Percentiles rank a stretch among this genome's conserved stretches.
These are phyloP conservation scores for Trichophyton simii DNA, from an alignment of 2,329 filamentous ascomycete genomes.

Conservation along the genomic window DNA sequence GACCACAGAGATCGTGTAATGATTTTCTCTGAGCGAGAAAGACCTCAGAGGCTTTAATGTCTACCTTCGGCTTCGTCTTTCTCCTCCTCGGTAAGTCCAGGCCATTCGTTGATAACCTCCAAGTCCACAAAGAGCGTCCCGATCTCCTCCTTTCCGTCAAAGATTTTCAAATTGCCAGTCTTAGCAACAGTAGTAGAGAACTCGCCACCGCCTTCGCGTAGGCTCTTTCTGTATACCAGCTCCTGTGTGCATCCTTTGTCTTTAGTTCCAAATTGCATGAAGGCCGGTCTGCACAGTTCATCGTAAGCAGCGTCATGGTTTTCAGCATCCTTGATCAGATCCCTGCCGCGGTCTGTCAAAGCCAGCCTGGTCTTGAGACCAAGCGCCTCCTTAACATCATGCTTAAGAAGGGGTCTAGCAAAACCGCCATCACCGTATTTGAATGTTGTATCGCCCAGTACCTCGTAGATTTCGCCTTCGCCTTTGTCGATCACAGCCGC, in stretches of 20 bases:
- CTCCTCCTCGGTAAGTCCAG: not conserved
- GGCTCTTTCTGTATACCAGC: not conserved
- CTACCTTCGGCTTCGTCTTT: not conserved
- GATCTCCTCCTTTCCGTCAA: not conserved
- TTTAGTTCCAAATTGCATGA: constrained; percentile 1
- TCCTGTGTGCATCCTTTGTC: constrained; percentile 5
- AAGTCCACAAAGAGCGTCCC: not conserved
- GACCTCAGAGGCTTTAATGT: too few species aligned
- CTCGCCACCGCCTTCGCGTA: not conserved
- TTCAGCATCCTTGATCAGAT: not conserved
- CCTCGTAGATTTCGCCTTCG: not conserved
- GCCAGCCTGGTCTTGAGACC: not conserved
- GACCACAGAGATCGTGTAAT: too few species aligned
- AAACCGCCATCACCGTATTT: not conserved
- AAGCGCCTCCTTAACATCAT: not conserved
- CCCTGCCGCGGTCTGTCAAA: not conserved
- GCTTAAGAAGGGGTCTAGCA: not conserved
- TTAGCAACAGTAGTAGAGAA: not conserved
- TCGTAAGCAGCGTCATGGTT: not conserved
- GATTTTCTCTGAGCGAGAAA: too few species aligned
- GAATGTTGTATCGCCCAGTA: not conserved
- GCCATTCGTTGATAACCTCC: not conserved
- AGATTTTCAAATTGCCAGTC: not conserved
- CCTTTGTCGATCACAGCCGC: not conserved
- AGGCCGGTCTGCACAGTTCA: not conserved